Evolutionary conservation across 2,329 filamentous ascomycete genomes (phyloP).

Genomic region (Plectosphaerella plurivora): DNA sequence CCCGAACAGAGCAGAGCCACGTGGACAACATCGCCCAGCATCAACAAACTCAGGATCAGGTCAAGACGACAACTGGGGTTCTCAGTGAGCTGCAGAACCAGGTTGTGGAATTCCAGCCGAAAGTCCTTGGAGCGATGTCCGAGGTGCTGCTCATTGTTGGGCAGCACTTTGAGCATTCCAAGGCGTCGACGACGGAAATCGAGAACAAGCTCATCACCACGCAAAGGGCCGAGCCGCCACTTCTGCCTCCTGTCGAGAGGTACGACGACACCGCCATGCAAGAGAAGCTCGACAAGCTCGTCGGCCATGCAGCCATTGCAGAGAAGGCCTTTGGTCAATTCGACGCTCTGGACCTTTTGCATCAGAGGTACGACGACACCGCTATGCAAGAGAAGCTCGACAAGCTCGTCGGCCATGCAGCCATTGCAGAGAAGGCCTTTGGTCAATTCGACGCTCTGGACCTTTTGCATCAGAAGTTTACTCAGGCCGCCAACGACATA

Average conservation of each 20-base stretch:
- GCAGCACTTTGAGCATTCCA: constrained; percentile 85
- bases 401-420: constrained; percentile 56
- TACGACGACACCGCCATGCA: constrained; percentile 19
- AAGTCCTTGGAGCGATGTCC: constrained; percentile 80
- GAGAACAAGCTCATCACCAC: constrained; percentile 46
- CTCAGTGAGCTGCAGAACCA: constrained; percentile 76
- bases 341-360: constrained; percentile 81
- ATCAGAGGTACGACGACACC: constrained; percentile 62
- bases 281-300: constrained; percentile 33
- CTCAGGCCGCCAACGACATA: constrained; percentile 78
- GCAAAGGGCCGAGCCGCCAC: constrained; percentile 3
- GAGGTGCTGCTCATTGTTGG: constrained; percentile 80
- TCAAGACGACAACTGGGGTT: constrained; percentile 67
- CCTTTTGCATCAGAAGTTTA: constrained; percentile 82
- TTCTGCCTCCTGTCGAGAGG: constrained; percentile 7
- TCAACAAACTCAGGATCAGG: constrained; percentile 74
- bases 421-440: constrained; percentile 64
- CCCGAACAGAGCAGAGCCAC: constrained; percentile 71
- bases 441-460: constrained; percentile 78
- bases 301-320: constrained; percentile 61
- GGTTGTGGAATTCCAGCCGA: constrained; percentile 78
- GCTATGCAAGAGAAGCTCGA: constrained; percentile 23
- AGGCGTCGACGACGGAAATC: constrained; percentile 54
- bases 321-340: constrained; percentile 70
- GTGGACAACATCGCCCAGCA: constrained; percentile 73